Evolutionary conservation across 2,329 filamentous ascomycete species (phyloP).

Genomic region (Stagonosporopsis tanaceti): DNA sequence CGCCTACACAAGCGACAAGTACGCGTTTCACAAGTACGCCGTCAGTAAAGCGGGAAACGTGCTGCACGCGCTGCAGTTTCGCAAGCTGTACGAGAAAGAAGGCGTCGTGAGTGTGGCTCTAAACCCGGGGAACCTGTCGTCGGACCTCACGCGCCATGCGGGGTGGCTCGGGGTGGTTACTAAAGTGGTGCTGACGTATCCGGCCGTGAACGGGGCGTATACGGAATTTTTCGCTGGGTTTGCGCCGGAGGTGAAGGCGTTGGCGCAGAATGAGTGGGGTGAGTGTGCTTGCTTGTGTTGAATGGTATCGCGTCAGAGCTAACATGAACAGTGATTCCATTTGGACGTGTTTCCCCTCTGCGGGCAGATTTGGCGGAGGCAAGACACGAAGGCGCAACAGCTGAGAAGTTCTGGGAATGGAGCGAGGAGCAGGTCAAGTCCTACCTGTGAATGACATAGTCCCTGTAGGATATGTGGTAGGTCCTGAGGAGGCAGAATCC

Average conservation of each 20-base stretch:
- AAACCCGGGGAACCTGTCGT: constrained; percentile 52
- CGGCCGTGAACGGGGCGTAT: constrained; percentile 33
- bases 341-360: constrained; percentile 49
- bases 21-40: constrained; percentile 26
- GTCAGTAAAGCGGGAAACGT: constrained; percentile 41
- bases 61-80: constrained; percentile 35
- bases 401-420: constrained; percentile 57
- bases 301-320: not conserved
- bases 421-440: constrained; percentile 47
- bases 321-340: constrained; percentile 53
- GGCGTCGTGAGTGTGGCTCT: constrained; percentile 37
- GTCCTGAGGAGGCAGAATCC: too few species aligned
- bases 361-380: constrained; percentile 38
- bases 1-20: constrained; percentile 21
- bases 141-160: constrained; percentile 46
- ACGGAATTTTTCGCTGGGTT: constrained; percentile 37
- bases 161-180: constrained; percentile 2
- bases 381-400: constrained; percentile 37
- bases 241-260: constrained; percentile 22
- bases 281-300: not conserved
- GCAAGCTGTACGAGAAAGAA: constrained; percentile 20
- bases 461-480: too few species aligned
- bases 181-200: constrained; percentile 14
- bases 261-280: constrained; percentile 45
- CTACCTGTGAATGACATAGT: constrained; percentile 18